These are phyloP conservation scores for Sphaerosporella brunnea DNA, from an alignment of 495 filamentous ascomycete genomes.

Conservation along the genomic window DNA sequence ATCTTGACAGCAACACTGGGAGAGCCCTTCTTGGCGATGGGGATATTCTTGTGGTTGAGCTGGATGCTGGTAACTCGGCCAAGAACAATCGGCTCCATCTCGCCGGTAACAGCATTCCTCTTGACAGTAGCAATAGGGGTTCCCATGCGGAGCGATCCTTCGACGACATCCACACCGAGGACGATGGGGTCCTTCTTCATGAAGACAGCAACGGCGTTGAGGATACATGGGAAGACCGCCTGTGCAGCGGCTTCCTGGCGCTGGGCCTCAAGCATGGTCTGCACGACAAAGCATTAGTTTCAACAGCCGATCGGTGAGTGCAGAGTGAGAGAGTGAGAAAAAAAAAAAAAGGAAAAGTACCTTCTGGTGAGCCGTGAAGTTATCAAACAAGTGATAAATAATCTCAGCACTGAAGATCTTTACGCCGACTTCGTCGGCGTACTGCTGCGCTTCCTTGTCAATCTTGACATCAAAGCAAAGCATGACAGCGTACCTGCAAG, in stretches of 20 bases:
- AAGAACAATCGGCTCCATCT: constrained; percentile 63
- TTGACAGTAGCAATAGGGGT: constrained; percentile 79
- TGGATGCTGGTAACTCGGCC: constrained; percentile 96
- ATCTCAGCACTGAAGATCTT: constrained; percentile 99
- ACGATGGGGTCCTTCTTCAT: constrained; percentile 97
- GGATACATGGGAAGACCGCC: constrained; percentile 91
- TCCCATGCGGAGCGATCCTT: constrained; percentile 66
- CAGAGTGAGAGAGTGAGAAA: constrained; percentile 1
- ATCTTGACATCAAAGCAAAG: constrained; percentile 99
- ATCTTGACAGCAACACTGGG: constrained; percentile 96
- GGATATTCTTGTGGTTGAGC: constrained; percentile 89
- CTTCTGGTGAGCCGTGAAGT: constrained; percentile 87
- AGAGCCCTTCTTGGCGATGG: constrained; percentile 81
- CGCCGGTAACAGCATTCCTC: constrained; percentile 55
- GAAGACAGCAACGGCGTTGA: constrained; percentile 80
- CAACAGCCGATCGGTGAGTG: no score
- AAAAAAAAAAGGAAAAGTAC: neutral
- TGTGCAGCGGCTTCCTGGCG: constrained; percentile 91
- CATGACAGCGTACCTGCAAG: constrained; percentile 55
- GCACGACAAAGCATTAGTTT: neutral
- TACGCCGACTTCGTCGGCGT: constrained; percentile 86
- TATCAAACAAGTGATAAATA: constrained; percentile 96
- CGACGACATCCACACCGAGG: constrained; percentile 83
- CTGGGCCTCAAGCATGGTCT: constrained; percentile 59
- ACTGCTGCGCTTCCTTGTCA: constrained; percentile 82